Conservation (phyloP, 495 filamentous ascomycete genomes). For the Neurospora tetraspora region DNA sequence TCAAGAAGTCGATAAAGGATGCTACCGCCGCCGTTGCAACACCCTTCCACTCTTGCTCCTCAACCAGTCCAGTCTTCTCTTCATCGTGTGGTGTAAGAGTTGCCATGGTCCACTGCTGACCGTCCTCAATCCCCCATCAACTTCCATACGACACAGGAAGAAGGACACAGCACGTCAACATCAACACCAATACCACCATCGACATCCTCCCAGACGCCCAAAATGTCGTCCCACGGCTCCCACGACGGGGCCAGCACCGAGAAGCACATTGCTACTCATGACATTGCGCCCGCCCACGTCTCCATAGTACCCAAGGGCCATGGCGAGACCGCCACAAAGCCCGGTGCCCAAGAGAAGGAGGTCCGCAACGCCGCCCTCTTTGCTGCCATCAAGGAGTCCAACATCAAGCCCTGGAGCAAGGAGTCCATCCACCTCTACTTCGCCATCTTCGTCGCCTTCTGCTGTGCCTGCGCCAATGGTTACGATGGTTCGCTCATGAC, state of each 20-base stretch:
- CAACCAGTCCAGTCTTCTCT: neutral
- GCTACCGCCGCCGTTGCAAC: neutral
- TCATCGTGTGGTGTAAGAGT: conserved; percentile 1
- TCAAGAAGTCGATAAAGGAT: neutral
- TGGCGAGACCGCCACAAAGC: conserved; percentile 25
- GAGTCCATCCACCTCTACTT: conserved; percentile 45
- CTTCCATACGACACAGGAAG: neutral
- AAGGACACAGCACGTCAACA: neutral
- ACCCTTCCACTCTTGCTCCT: neutral
- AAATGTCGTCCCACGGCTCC: conserved; percentile 25
- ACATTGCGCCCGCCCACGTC: conserved; percentile 2
- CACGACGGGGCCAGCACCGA: conserved; percentile 13
- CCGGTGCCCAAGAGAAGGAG: conserved; percentile 34
- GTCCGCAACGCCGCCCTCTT: conserved; percentile 49
- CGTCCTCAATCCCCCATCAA: neutral
- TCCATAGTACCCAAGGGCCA: conserved; percentile 20
- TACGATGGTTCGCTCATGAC: conserved; percentile 36
- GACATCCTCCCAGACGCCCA: neutral
- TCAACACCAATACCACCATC: neutral
- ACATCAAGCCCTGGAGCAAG: conserved; percentile 46
- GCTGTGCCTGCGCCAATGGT: conserved; percentile 43
- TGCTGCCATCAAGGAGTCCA: conserved; percentile 46
- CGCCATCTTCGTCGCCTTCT: conserved; percentile 34
- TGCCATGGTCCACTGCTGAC: neutral
- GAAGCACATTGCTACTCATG: conserved; percentile 12